phyloP scores from a whole-genome alignment of 2,329 filamentous ascomycete genomes.

The Aspergillus sojae region DNA sequence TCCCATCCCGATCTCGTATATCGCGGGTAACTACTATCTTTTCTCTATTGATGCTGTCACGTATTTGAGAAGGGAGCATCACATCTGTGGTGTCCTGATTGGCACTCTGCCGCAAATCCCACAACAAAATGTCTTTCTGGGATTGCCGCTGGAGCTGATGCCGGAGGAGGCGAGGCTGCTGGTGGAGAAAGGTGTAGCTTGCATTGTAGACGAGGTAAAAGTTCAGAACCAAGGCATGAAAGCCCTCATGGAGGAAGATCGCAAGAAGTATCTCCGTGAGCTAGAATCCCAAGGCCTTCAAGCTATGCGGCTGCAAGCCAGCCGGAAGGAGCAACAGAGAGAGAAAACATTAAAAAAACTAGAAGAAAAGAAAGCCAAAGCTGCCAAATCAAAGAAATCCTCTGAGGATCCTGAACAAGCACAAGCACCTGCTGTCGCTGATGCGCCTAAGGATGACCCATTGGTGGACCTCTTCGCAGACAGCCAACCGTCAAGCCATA shows the following conservation, averaged over 20 bases:
- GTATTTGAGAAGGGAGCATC: constrained; percentile 74
- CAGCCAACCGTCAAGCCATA: constrained; percentile 10
- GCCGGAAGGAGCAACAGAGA: constrained; percentile 53
- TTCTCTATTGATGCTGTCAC: constrained; percentile 84
- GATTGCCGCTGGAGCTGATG: constrained; percentile 84
- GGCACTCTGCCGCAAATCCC: constrained; percentile 90
- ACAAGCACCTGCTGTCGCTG: constrained; percentile 6
- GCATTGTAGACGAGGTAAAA: constrained; percentile 76
- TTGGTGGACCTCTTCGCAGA: constrained; percentile 30
- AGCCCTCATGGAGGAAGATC: constrained; percentile 59
- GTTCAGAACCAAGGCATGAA: constrained; percentile 69
- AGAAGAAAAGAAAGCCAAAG: constrained; percentile 41
- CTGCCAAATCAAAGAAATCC: constrained; percentile 26
- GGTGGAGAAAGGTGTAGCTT: constrained; percentile 74
- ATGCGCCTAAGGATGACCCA: constrained; percentile 16
- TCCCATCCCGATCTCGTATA: constrained; percentile 76
- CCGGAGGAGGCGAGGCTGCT: constrained; percentile 85
- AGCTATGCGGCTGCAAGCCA: constrained; percentile 49
- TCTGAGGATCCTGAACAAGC: constrained; percentile 20
- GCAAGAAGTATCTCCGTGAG: constrained; percentile 62
- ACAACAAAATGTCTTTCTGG: constrained; percentile 92
- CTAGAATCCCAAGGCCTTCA: constrained; percentile 59
- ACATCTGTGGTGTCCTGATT: constrained; percentile 82
- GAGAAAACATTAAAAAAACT: constrained; percentile 55
- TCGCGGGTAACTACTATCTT: constrained; percentile 80